Evolutionary conservation across 2,329 filamentous ascomycete species (phyloP), one percentile per base, ranked within the genome.

Genomic region (Colletotrichum aenigma): DNA sequence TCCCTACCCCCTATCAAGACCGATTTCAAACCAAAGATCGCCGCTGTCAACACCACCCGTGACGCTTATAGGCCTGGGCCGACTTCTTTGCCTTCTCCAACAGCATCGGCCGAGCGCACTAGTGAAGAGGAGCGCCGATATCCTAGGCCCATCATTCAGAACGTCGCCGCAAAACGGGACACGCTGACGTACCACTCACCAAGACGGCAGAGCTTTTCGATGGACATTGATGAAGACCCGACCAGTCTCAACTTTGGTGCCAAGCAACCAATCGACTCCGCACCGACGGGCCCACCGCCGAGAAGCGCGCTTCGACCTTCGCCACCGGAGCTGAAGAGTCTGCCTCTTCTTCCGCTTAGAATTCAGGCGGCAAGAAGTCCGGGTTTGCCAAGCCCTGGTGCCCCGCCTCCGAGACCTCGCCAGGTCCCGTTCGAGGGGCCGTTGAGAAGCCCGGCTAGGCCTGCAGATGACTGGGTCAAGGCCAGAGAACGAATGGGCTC

Each of bases 101-200:
- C 85, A 7, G 79, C 82, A 3, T 88, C 87, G 2, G 82, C 81
- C 6, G 81, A 81, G n/a, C 83, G 83, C 15, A 82, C 83, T 3
- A 85, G 85, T 72, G 86, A 87, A 58, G 86, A 88, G 43, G 77
- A 78, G n/a, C 78, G 78, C 2, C 79, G 79, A 73, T 79, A 83
- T 81, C 73, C 80, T 36, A 78, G 82, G 32, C 88, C 88, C 2
- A 81, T 89, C 6, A 87, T 91, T 52, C 86, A 85, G 38, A 87
- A 87, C 58, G 87, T 89, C 1, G 78, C 80, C n/a, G 88, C 89
- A 5, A 88, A 87, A 79, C 87, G 89, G 36, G 88, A 91, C 58
- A 90, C 88, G 2, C 78, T 89, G 16, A 87, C 87, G 0, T 86
- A 89, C 24, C 85, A 85, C 76, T 84, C 85, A 0, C 84, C 88